Evolutionary conservation across 148 eudicot genomes (phyloP), one percentile per base, ranked within the genome.

Genomic region (Dysphania ambrosioides): DNA sequence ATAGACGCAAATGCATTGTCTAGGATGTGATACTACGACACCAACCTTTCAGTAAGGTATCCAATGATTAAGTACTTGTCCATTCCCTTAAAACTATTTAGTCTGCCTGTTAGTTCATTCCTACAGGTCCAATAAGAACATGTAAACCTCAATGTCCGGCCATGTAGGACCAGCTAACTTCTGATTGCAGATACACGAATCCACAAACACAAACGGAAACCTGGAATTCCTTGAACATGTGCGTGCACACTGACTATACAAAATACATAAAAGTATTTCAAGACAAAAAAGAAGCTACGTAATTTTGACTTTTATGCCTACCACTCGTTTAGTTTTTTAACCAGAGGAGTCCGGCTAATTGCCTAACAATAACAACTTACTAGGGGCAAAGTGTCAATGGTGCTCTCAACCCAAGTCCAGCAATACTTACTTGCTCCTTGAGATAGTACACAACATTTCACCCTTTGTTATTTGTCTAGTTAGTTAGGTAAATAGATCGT

Each of bases 171-270:
- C 71, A 63, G 68, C 73, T 58, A 57, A 67, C 49, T 57, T 73
- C 71, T 32, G 44, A 64, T 21, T 36, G 31, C n/a, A 36, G 53
- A 29, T 51, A 24, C 35, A 51, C 63, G 38, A 34, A 32, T 12
- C 62, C 26, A 32, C 26, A 66, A 49, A 55, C 42, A 38, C 27
- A 47, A 49, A 73, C 26, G 44, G 26, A 31, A 79, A 69, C 58
- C 66, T 75, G 47, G 70, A 74, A 79, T 68, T 74, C 82, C 71
- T 56, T 80, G 76, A 72, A 65, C 79, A 68, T 75, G 81, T 36
- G 68, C 73, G 29, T 40, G n/a, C n/a, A n/a, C n/a, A n/a, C n/a
- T n/a, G n/a, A 23, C 65, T 21, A 24, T 26, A 29, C 8, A 30
- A 21, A n/a, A n/a, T 32, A 23, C 16, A 27, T 6, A 38, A 40